These are phyloP conservation scores for Parsonsia alboflavescens DNA, from an alignment of 257 asterid genomes.

Conservation along the genomic window DNA sequence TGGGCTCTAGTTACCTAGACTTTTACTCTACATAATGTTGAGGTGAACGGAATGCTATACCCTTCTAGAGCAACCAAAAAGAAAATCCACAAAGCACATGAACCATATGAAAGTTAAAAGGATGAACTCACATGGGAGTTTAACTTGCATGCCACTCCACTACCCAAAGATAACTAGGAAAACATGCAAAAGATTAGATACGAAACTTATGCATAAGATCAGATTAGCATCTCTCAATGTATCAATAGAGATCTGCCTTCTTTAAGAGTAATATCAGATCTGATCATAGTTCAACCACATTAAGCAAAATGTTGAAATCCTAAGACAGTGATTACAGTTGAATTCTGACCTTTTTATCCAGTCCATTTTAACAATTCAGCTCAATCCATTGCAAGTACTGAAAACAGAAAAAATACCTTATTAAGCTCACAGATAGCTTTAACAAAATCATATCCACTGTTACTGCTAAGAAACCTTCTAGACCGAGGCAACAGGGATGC, in stretches of 20 bases:
- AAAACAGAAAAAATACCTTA: slow-evolving; percentile 40
- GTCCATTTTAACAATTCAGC: neutral
- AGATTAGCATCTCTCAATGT: neutral
- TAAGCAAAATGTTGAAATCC: neutral
- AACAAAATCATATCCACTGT: slow-evolving; percentile 37
- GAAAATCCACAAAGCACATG: no score
- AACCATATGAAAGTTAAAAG: no score
- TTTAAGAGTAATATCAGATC: neutral
- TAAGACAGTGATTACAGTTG: neutral
- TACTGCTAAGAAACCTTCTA: slow-evolving; percentile 38
- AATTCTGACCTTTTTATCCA: neutral
- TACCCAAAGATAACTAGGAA: neutral
- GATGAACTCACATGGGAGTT: neutral
- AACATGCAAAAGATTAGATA: no score
- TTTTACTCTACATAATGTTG: no score
- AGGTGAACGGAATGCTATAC: no score
- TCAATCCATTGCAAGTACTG: neutral
- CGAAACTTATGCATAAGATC: neutral
- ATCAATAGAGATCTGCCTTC: neutral
- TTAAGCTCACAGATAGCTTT: slow-evolving; percentile 64
- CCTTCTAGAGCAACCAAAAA: no score
- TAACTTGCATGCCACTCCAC: neutral
- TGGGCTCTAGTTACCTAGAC: no score
- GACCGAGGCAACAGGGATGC: slow-evolving; percentile 29
- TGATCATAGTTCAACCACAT: neutral